Evolutionary conservation across 106 monocot genomes (phyloP).

Genomic region (Platanthera zijinensis): DNA sequence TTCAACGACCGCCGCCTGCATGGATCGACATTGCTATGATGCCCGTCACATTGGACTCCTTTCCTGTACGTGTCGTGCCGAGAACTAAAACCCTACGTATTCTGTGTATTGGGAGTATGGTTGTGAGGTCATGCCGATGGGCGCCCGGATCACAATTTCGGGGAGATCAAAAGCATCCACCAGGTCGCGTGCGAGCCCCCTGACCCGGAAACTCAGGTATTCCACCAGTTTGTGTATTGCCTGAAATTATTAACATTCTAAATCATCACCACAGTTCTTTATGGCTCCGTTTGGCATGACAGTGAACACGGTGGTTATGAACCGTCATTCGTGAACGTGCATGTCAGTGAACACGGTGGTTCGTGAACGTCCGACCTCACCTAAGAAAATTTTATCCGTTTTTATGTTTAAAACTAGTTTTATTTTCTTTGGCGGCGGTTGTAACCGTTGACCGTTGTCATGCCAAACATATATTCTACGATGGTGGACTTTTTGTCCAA

Average conservation of each 20-base stretch:
- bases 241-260: slow-evolving; percentile 23
- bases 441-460: too few relatives aligned
- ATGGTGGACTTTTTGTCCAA: too few relatives aligned
- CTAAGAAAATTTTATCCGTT: too few relatives aligned
- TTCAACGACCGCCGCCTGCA: too few relatives aligned
- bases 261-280: not conserved
- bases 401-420: not conserved
- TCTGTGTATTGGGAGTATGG: slow-evolving; percentile 80
- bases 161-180: slow-evolving; percentile 90
- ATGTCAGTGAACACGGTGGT: too few relatives aligned
- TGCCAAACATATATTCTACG: too few relatives aligned
- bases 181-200: slow-evolving; percentile 63
- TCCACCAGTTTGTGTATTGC: slow-evolving; percentile 86
- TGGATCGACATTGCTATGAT: too few relatives aligned
- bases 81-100: slow-evolving; percentile 55
- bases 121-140: slow-evolving; percentile 78
- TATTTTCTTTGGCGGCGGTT: not conserved
- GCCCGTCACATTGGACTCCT: too few relatives aligned
- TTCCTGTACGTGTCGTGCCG: not conserved
- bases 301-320: too few relatives aligned
- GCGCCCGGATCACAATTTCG: slow-evolving; percentile 64
- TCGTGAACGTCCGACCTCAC: too few relatives aligned
- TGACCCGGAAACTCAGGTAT: slow-evolving; percentile 82
- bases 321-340: too few relatives aligned
- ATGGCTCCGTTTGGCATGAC: too few relatives aligned